These are phyloP conservation scores for Blumeria graminis DNA, from an alignment of 2,329 filamentous ascomycete species.

Conservation along the genomic window DNA sequence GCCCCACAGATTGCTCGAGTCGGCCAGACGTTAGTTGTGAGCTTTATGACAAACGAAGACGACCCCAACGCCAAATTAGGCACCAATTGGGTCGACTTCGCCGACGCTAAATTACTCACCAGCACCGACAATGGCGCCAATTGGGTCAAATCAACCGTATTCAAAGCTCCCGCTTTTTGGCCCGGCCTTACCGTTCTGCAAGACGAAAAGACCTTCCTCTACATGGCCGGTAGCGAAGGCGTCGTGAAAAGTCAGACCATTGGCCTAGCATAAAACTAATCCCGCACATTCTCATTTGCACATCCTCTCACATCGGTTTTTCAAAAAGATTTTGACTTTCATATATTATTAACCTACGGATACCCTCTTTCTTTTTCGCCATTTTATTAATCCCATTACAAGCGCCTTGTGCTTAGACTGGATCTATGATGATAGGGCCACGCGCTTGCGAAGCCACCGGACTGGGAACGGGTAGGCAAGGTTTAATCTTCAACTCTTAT, in stretches of 20 bases:
- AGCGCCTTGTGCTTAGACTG: too few relatives aligned
- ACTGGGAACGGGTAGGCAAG: too few relatives aligned
- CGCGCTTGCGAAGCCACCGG: too few relatives aligned
- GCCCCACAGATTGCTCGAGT: constrained; percentile 4
- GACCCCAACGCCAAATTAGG: neutral
- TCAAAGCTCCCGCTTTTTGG: neutral
- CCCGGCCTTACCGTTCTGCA: neutral
- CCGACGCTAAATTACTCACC: neutral
- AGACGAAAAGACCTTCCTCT: neutral
- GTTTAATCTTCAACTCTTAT: too few relatives aligned
- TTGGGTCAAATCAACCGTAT: neutral
- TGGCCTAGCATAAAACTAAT: neutral
- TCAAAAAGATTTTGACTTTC: too few relatives aligned
- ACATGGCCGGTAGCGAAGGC: neutral
- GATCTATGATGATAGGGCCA: too few relatives aligned
- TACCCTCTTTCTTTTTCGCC: too few relatives aligned
- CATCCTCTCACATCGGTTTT: too few relatives aligned
- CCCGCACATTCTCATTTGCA: too few relatives aligned
- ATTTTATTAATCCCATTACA: too few relatives aligned
- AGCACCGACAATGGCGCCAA: neutral
- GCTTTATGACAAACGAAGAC: constrained; percentile 5
- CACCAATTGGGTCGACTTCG: neutral
- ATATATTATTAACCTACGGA: too few relatives aligned
- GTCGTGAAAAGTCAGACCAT: neutral
- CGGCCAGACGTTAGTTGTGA: constrained; percentile 3